A percentile compares a stretch with the other conserved stretches of the same genome.
phyloP scores from a whole-genome alignment of 257 asterid genomes.

The Cynanchum wilfordii region DNA sequence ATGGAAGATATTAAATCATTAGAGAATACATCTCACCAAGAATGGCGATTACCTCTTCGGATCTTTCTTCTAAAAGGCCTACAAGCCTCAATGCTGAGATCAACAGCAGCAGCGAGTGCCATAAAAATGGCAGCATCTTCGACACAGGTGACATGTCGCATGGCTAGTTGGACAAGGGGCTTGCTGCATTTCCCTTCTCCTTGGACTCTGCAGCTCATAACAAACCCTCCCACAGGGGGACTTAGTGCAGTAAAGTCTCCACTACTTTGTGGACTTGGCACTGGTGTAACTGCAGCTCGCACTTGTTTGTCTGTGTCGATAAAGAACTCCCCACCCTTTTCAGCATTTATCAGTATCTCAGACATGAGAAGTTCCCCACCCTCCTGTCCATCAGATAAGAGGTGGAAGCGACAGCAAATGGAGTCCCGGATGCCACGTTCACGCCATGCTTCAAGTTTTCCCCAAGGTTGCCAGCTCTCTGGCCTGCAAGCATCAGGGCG shows the following conservation, averaged over 20 bases:
- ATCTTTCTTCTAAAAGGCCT: slow-evolving; percentile 69
- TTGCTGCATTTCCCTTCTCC: slow-evolving; percentile 84
- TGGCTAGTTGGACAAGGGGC: slow-evolving; percentile 81
- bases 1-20: not conserved
- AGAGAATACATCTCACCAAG: slow-evolving; percentile 45
- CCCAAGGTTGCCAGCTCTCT: slow-evolving; percentile 98
- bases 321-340: slow-evolving; percentile 87
- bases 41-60: slow-evolving; percentile 53
- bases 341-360: slow-evolving; percentile 60
- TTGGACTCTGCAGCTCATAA: slow-evolving; percentile 82
- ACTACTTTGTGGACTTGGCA: slow-evolving; percentile 83
- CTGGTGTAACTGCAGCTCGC: slow-evolving; percentile 42
- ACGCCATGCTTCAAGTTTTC: slow-evolving; percentile 98
- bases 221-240: slow-evolving; percentile 71
- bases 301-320: slow-evolving; percentile 76
- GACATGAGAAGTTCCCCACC: slow-evolving; percentile 73
- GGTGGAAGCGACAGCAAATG: slow-evolving; percentile 79
- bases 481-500: slow-evolving; percentile 70
- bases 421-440: slow-evolving; percentile 73
- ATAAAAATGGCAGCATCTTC: slow-evolving; percentile 96
- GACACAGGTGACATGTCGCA: slow-evolving; percentile 82
- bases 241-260: slow-evolving; percentile 64
- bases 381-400: slow-evolving; percentile 62
- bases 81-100: slow-evolving; percentile 89
- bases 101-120: slow-evolving; percentile 96